Conservation (phyloP, 2,329 filamentous ascomycete genomes). For the Niveomyces coronatus region DNA sequence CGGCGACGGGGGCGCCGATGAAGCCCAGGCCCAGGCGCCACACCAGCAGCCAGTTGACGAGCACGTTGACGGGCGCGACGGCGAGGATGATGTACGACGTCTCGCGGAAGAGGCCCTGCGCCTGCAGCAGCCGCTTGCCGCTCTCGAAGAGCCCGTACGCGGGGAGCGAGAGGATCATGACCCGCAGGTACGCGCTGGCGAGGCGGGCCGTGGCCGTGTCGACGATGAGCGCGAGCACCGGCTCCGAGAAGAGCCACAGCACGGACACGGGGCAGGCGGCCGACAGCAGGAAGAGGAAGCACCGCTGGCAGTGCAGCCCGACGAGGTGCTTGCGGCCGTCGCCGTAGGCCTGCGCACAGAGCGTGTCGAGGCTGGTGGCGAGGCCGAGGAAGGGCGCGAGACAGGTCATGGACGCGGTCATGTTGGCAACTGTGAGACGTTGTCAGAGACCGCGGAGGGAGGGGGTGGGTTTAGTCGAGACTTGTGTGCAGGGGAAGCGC, state of each 20-base stretch:
- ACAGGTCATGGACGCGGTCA: conserved; percentile 72
- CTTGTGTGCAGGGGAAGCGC: background rate
- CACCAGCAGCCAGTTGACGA: conserved; percentile 70
- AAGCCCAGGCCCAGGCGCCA: conserved; percentile 63
- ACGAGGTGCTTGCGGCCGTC: conserved; percentile 84
- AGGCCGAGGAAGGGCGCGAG: conserved; percentile 72
- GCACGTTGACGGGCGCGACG: conserved; percentile 64
- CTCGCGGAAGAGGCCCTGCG: conserved; percentile 70
- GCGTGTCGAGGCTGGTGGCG: conserved; percentile 80
- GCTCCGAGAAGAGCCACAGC: conserved; percentile 60
- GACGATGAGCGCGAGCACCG: conserved; percentile 42
- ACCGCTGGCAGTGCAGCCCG: conserved; percentile 69
- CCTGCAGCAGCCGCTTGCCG: conserved; percentile 72
- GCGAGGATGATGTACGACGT: conserved; percentile 68
- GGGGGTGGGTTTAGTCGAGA: too few species aligned
- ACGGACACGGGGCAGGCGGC: conserved; percentile 64
- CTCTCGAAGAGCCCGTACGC: conserved; percentile 68
- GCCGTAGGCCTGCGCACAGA: conserved; percentile 89
- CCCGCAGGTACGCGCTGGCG: conserved; percentile 60
- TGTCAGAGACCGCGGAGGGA: too few species aligned
- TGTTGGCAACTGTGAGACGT: conserved; percentile 37
- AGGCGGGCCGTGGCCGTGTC: conserved; percentile 53
- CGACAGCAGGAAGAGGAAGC: conserved; percentile 65
- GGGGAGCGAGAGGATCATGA: conserved; percentile 65
- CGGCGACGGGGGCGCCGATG: conserved; percentile 70